A percentile compares a stretch with the other conserved stretches of the same genome.
These are phyloP conservation scores for Penicillium diatomitis DNA, from an alignment of 495 filamentous ascomycete genomes.

Conservation along the genomic window DNA sequence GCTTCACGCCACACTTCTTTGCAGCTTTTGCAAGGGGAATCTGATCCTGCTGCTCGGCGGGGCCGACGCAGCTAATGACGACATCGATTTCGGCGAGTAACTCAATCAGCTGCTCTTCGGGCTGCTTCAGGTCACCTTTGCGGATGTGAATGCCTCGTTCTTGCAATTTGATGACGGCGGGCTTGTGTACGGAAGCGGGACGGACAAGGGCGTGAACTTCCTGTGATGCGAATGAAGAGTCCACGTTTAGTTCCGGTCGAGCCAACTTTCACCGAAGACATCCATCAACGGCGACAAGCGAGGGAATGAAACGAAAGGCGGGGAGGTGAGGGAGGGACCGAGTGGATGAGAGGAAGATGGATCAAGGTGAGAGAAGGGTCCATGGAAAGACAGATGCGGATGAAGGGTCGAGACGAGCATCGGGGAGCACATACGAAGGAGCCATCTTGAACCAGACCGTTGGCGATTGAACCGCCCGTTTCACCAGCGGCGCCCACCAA, in stretches of 20 bases:
- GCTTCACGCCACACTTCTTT: conserved; percentile 45
- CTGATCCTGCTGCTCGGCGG: conserved; percentile 38
- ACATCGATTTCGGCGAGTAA: conserved; percentile 42
- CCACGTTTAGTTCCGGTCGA: neutral
- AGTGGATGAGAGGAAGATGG: no score
- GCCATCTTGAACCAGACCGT: conserved; percentile 33
- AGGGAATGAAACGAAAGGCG: no score
- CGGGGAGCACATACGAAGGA: conserved; percentile 25
- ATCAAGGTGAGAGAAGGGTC: no score
- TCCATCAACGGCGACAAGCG: no score
- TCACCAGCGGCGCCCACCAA: conserved; percentile 40
- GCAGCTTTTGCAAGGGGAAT: conserved; percentile 46
- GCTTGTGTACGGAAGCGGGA: conserved; percentile 39
- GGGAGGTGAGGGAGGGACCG: no score
- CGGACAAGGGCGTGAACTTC: conserved; percentile 43
- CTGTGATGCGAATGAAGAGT: conserved; percentile 15
- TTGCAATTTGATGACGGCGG: conserved; percentile 31
- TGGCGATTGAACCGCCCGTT: conserved; percentile 42
- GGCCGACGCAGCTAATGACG: conserved; percentile 44
- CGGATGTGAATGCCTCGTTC: conserved; percentile 40
- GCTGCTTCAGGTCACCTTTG: conserved; percentile 35
- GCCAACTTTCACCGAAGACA: no score
- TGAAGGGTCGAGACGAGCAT: no score
- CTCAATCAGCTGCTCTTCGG: conserved; percentile 38
- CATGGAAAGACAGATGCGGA: no score